phyloP scores from a whole-genome alignment of 495 filamentous ascomycete species.

The Glonium stellatum region DNA sequence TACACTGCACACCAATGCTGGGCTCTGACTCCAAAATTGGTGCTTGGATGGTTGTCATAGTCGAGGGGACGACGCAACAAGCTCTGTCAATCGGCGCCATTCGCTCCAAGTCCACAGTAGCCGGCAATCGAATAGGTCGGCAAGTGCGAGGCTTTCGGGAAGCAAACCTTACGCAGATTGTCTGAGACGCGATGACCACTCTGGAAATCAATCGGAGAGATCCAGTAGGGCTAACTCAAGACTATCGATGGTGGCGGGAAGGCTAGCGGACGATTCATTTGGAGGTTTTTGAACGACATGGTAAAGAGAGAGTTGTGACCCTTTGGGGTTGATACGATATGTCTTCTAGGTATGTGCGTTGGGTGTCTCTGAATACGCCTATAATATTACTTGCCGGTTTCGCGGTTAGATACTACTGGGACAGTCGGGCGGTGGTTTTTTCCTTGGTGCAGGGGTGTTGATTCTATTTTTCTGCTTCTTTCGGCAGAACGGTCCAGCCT shows the following conservation, averaged over 20 bases:
- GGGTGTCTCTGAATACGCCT: too few species aligned
- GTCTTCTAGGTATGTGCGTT: too few species aligned
- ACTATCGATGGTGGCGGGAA: neutral
- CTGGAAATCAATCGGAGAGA: neutral
- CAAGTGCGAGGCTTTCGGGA: slow-evolving; percentile 21
- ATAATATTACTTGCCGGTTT: too few species aligned
- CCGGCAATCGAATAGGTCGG: slow-evolving; percentile 9
- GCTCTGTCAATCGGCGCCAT: slow-evolving; percentile 9
- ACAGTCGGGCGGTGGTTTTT: too few species aligned
- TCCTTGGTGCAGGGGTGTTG: too few species aligned
- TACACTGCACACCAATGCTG: slow-evolving; percentile 56
- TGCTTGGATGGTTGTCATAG: slow-evolving; percentile 60
- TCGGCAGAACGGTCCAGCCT: too few species aligned
- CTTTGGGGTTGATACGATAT: too few species aligned
- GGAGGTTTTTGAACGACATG: neutral
- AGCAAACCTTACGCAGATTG: slow-evolving; percentile 36
- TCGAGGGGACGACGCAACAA: slow-evolving; percentile 43
- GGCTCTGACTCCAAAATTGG: slow-evolving; percentile 52
- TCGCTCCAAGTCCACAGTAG: neutral
- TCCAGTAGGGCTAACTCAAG: neutral
- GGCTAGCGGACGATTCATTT: neutral
- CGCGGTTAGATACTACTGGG: too few species aligned
- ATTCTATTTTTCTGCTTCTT: too few species aligned
- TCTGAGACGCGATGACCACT: slow-evolving; percentile 26
- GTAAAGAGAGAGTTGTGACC: too few species aligned